Conservation (phyloP, 2,329 filamentous ascomycete genomes). For the Xylariales sp. region DNA sequence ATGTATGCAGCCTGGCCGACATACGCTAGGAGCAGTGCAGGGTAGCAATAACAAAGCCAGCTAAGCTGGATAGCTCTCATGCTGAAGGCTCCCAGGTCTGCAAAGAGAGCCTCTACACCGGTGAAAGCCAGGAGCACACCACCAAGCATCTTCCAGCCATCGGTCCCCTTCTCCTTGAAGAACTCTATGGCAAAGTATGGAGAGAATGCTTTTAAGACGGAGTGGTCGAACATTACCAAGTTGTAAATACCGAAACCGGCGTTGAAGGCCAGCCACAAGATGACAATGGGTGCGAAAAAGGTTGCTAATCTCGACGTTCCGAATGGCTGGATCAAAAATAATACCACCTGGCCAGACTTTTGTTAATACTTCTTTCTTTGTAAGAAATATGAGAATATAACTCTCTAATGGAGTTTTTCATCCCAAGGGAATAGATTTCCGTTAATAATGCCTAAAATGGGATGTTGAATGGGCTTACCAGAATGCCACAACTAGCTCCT, state of each 20-base stretch:
- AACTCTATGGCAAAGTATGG: slow-evolving; percentile 58
- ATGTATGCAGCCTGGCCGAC: slow-evolving; percentile 74
- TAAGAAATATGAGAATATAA: too few species aligned
- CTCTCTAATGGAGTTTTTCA: too few species aligned
- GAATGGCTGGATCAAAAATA: slow-evolving; percentile 62
- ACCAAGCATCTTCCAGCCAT: slow-evolving; percentile 63
- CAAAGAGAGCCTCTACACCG: slow-evolving; percentile 74
- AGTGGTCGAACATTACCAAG: slow-evolving; percentile 44
- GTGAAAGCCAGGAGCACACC: slow-evolving; percentile 73
- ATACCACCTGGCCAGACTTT: too few species aligned
- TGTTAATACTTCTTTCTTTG: too few species aligned
- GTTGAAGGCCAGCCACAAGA: slow-evolving; percentile 65
- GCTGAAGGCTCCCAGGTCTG: slow-evolving; percentile 72
- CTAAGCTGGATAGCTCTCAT: slow-evolving; percentile 66
- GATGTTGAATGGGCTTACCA: too few species aligned
- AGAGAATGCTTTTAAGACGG: slow-evolving; percentile 52
- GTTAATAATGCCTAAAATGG: too few species aligned
- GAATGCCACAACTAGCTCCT: slow-evolving; percentile 59
- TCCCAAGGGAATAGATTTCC: too few species aligned
- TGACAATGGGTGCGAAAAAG: slow-evolving; percentile 61
- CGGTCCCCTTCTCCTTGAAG: slow-evolving; percentile 52
- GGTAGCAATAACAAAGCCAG: slow-evolving; percentile 66
- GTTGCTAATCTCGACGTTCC: slow-evolving; percentile 57
- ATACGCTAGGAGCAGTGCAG: slow-evolving; percentile 62
- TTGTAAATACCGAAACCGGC: slow-evolving; percentile 61